Conservation (phyloP, 768 basidiomycete species). For the Phlebiopsis gigantea region DNA sequence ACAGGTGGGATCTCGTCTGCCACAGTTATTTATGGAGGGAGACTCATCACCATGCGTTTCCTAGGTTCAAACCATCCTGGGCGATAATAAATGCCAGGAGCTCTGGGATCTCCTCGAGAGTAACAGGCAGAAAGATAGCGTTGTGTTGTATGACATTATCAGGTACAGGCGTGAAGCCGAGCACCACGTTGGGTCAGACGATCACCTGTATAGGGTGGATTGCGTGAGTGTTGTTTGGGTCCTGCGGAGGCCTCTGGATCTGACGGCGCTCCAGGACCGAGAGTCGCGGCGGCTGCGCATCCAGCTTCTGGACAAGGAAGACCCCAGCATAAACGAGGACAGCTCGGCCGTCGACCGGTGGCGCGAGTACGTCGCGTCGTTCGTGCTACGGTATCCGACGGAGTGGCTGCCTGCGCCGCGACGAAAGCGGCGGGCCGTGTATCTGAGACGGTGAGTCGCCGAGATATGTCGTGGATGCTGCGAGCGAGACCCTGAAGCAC, state of each 20-base stretch:
- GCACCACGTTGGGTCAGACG: constrained; percentile 66
- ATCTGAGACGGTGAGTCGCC: constrained; percentile 52
- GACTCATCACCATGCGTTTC: constrained; percentile 1
- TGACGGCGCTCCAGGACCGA: constrained; percentile 39
- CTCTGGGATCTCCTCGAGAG: constrained; percentile 71
- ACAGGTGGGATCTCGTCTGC: constrained; percentile 51
- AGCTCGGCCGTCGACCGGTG: constrained; percentile 47
- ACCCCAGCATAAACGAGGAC: constrained; percentile 59
- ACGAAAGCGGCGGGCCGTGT: constrained; percentile 34
- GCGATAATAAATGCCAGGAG: constrained; percentile 84
- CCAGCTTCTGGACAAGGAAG: constrained; percentile 54
- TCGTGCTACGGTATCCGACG: constrained; percentile 63
- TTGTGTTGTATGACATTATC: constrained; percentile 62
- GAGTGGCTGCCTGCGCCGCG: constrained; percentile 53
- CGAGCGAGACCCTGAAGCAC: not conserved
- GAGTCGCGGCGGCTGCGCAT: constrained; percentile 52
- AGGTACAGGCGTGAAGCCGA: constrained; percentile 80
- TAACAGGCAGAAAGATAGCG: constrained; percentile 46
- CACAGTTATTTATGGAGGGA: not conserved
- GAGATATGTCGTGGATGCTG: not conserved
- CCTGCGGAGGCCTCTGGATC: constrained; percentile 2
- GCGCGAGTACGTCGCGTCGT: constrained; percentile 71
- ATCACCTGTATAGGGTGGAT: constrained; percentile 72
- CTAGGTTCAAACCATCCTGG: constrained; percentile 82
- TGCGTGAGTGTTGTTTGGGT: constrained; percentile 50